Conservation (phyloP, 1,284 basidiomycete species). For the Ganoderma resinaceum region DNA sequence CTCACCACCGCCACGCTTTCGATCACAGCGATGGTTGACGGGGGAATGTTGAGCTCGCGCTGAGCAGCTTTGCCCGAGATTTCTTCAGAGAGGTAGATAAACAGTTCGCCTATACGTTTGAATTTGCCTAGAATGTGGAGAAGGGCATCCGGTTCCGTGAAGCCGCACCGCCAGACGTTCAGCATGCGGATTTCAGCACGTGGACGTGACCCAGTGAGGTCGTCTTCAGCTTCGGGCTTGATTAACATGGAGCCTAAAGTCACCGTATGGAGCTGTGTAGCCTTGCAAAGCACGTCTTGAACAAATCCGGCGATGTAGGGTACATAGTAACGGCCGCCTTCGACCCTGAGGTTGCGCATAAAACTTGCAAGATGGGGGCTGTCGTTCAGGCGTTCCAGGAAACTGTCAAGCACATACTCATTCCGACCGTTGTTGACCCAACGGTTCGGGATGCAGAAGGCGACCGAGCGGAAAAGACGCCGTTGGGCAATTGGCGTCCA, state of each 20-base stretch:
- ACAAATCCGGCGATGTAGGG: not conserved
- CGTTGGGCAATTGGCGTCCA: not conserved
- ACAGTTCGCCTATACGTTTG: not conserved
- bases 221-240: not conserved
- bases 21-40: not conserved
- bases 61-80: not conserved
- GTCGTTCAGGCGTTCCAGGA: not conserved
- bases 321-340: not conserved
- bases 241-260: not conserved
- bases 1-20: not conserved
- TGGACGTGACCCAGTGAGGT: not conserved
- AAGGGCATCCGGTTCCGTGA: not conserved
- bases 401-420: not conserved
- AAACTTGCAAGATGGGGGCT: not conserved
- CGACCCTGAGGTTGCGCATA: not conserved
- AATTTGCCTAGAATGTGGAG: not conserved
- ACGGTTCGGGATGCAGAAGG: not conserved
- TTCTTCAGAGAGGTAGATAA: not conserved
- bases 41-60: not conserved
- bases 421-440: not conserved
- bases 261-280: not conserved
- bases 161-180: not conserved
- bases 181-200: not conserved
- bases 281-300: not conserved
- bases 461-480: not conserved